Evolutionary conservation across 345 rosid genomes (phyloP).

Genomic region (Pseudoturritis turrita): DNA sequence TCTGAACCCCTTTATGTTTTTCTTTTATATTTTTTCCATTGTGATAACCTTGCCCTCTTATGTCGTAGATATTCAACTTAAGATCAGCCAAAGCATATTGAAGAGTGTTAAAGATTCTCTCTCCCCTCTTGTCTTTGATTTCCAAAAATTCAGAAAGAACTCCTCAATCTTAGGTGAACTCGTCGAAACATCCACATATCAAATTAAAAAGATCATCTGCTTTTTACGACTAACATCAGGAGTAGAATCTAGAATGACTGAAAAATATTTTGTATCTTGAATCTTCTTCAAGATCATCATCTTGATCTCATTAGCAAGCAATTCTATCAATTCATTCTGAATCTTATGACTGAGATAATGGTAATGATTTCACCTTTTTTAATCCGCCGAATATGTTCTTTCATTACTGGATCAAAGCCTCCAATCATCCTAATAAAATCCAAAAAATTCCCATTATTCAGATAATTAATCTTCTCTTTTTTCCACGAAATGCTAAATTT

Average conservation of each 20-base stretch:
- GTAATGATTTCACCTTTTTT: background rate
- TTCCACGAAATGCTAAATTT: background rate
- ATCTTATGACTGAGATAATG: background rate
- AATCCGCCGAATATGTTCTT: background rate
- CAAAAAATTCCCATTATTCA: background rate
- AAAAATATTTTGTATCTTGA: background rate
- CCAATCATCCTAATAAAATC: background rate
- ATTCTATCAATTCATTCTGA: background rate
- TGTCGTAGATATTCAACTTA: background rate
- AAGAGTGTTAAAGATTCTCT: background rate
- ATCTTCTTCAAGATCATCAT: background rate
- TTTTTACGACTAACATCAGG: background rate
- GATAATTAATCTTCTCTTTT: background rate
- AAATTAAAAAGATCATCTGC: background rate
- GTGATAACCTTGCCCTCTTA: background rate
- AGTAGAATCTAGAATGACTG: background rate
- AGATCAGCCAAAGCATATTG: background rate
- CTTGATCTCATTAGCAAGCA: background rate
- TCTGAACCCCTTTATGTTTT: background rate
- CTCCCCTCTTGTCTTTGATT: background rate
- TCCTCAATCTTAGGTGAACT: background rate
- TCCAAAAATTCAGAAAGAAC: background rate
- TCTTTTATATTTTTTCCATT: background rate
- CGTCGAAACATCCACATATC: background rate
- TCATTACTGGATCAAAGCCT: background rate